phyloP scores from a whole-genome alignment of 2,329 filamentous ascomycete species.

The Taxawa tesnikishii region DNA sequence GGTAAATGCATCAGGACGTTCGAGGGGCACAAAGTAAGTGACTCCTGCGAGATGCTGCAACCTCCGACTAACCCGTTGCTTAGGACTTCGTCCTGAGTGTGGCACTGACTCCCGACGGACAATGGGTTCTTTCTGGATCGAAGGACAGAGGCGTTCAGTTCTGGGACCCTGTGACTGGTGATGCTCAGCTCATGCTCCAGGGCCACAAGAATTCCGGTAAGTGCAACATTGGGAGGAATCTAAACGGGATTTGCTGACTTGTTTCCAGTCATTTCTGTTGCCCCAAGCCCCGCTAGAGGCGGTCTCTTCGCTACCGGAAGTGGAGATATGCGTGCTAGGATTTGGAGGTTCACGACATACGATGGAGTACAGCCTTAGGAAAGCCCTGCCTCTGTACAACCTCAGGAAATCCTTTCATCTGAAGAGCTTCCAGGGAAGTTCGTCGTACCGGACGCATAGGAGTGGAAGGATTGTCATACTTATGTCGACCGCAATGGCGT shows the following conservation, averaged over 20 bases:
- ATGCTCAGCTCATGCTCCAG: conserved; percentile 95
- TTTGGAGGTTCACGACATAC: conserved; percentile 91
- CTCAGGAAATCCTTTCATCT: too few species aligned
- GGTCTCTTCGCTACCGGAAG: conserved; percentile 90
- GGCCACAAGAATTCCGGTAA: conserved; percentile 89
- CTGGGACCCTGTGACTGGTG: conserved; percentile 90
- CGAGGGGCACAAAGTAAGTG: conserved; percentile 78
- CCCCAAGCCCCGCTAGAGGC: conserved; percentile 69
- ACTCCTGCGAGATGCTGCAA: not conserved
- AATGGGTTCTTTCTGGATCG: conserved; percentile 93
- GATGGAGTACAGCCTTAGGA: too few species aligned
- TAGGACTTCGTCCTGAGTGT: conserved; percentile 95
- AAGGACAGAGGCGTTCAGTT: conserved; percentile 98
- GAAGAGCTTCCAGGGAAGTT: too few species aligned
- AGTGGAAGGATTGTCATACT: too few species aligned
- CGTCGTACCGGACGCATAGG: too few species aligned
- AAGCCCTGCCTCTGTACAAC: too few species aligned
- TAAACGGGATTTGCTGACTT: conserved; percentile 10
- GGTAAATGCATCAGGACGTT: conserved; percentile 95
- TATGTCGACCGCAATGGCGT: too few species aligned
- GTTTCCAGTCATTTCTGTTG: conserved; percentile 85
- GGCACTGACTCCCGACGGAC: conserved; percentile 82
- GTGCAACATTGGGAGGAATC: too few species aligned
- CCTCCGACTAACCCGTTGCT: conserved; percentile 3
- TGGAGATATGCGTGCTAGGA: conserved; percentile 92